These are phyloP conservation scores for Beauveria asiatica DNA, from an alignment of 2,329 filamentous ascomycete species.

Conservation along the genomic window DNA sequence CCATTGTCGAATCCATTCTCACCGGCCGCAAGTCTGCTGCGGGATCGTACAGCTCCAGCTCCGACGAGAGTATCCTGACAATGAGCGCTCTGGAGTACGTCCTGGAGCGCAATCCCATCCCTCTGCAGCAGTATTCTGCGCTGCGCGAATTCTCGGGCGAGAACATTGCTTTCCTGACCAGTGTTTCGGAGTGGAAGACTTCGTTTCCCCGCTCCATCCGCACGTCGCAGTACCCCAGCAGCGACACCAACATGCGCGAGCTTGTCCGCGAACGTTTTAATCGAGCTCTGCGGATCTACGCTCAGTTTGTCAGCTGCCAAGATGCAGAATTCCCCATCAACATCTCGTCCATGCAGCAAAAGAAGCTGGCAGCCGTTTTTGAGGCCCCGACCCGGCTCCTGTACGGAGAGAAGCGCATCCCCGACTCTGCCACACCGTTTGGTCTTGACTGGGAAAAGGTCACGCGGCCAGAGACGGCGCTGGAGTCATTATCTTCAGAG, in stretches of 20 bases:
- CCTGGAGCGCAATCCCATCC: conserved; percentile 48
- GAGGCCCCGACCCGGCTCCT: conserved; percentile 38
- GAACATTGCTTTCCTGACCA: conserved; percentile 58
- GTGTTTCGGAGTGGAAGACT: conserved; percentile 48
- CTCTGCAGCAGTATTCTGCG: conserved; percentile 56
- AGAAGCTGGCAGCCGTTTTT: conserved; percentile 46
- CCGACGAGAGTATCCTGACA: conserved; percentile 39
- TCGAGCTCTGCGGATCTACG: conserved; percentile 52
- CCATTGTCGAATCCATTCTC: conserved; percentile 20
- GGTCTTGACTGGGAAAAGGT: conserved; percentile 13
- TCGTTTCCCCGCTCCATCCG: conserved; percentile 20
- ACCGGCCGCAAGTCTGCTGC: conserved; percentile 25
- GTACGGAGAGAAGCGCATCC: conserved; percentile 26
- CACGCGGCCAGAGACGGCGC: neutral
- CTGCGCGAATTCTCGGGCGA: conserved; percentile 61
- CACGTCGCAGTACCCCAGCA: conserved; percentile 8
- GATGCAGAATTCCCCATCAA: conserved; percentile 60
- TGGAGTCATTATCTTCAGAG: neutral
- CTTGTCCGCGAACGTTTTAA: conserved; percentile 42
- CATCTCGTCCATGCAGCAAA: conserved; percentile 45
- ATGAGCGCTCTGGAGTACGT: conserved; percentile 56
- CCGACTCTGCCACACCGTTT: conserved; percentile 33
- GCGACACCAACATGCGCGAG: conserved; percentile 15
- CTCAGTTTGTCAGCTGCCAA: conserved; percentile 47
- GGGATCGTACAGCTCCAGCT: conserved; percentile 16